These are phyloP conservation scores for Vitis hybrid DNA, from an alignment of 177 flowering plant species.

Conservation along the genomic window DNA sequence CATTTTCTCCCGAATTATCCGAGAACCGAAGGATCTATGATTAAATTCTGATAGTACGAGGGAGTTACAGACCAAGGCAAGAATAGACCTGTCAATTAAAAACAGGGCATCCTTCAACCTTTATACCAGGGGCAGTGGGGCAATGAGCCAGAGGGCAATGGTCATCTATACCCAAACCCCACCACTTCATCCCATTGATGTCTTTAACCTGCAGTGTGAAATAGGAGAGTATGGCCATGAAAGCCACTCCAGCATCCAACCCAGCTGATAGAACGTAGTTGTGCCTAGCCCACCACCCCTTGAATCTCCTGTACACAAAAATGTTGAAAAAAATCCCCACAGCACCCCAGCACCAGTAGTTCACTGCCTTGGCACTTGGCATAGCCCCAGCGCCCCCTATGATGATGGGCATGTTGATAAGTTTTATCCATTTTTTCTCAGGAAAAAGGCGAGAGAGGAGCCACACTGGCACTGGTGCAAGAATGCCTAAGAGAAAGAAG, in stretches of 20 bases:
- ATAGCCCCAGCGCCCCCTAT: conserved; percentile 30
- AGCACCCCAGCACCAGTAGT: conserved; percentile 36
- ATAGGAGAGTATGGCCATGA: conserved; percentile 43
- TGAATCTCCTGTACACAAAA: conserved; percentile 28
- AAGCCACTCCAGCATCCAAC: conserved; percentile 56
- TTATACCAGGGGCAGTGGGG: conserved; percentile 55
- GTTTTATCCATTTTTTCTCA: conserved; percentile 43
- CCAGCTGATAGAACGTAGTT: conserved; percentile 51
- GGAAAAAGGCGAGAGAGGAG: conserved; percentile 37
- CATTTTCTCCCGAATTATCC: too few species aligned
- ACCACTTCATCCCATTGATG: conserved; percentile 43
- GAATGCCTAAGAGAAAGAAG: conserved; percentile 53
- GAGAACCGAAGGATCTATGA: too few species aligned
- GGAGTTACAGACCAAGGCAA: neutral
- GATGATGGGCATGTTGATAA: conserved; percentile 58
- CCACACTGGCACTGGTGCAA: conserved; percentile 62
- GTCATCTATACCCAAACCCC: conserved; percentile 49
- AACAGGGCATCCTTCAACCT: conserved; percentile 46
- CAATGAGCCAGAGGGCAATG: conserved; percentile 59
- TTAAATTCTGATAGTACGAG: too few species aligned
- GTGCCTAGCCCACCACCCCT: conserved; percentile 53
- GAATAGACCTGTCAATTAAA: conserved; percentile 12
- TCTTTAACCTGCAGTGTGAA: conserved; percentile 35
- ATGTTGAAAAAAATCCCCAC: conserved; percentile 50
- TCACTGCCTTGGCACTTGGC: conserved; percentile 47